A percentile compares a stretch with the other conserved stretches of the same genome.
These are phyloP conservation scores for Penicillium sp. DNA, from an alignment of 2,329 filamentous ascomycete genomes.

Conservation along the genomic window DNA sequence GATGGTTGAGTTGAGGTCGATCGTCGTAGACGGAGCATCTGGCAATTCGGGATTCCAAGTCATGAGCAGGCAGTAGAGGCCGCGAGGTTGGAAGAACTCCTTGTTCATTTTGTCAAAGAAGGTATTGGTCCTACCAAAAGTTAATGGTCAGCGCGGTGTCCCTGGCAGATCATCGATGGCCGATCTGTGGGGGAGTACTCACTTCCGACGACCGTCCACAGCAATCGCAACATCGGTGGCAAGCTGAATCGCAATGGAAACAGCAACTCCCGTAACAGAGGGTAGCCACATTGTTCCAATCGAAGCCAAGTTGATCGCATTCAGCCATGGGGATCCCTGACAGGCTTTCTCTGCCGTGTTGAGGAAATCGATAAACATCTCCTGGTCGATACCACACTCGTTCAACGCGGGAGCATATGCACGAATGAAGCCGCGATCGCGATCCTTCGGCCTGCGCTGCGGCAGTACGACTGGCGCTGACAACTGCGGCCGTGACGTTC, in stretches of 20 bases:
- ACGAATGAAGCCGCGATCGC: slow-evolving; percentile 42
- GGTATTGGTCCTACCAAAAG: slow-evolving; percentile 45
- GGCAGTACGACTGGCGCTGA: slow-evolving; percentile 44
- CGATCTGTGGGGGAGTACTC: slow-evolving; percentile 8
- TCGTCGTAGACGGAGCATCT: slow-evolving; percentile 26
- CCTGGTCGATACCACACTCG: slow-evolving; percentile 39
- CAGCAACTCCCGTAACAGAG: slow-evolving; percentile 44
- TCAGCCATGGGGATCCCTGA: slow-evolving; percentile 40
- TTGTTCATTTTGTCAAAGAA: slow-evolving; percentile 61
- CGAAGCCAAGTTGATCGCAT: slow-evolving; percentile 48
- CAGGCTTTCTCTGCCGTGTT: slow-evolving; percentile 42
- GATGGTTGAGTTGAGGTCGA: slow-evolving; percentile 43
- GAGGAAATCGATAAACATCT: slow-evolving; percentile 42
- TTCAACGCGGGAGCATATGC: slow-evolving; percentile 43
- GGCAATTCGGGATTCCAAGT: slow-evolving; percentile 51
- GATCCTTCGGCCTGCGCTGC: slow-evolving; percentile 40
- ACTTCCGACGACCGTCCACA: slow-evolving; percentile 37
- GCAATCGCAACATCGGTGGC: slow-evolving; percentile 47
- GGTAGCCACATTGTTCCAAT: slow-evolving; percentile 45
- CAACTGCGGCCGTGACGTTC: slow-evolving; percentile 14
- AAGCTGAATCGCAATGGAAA: slow-evolving; percentile 49
- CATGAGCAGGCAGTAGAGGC: slow-evolving; percentile 59
- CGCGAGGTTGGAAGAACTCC: slow-evolving; percentile 59
- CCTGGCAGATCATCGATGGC: not conserved
- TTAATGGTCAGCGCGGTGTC: not conserved